Conservation (phyloP, 2,329 filamentous ascomycete genomes). For the Colletotrichum sp. region DNA sequence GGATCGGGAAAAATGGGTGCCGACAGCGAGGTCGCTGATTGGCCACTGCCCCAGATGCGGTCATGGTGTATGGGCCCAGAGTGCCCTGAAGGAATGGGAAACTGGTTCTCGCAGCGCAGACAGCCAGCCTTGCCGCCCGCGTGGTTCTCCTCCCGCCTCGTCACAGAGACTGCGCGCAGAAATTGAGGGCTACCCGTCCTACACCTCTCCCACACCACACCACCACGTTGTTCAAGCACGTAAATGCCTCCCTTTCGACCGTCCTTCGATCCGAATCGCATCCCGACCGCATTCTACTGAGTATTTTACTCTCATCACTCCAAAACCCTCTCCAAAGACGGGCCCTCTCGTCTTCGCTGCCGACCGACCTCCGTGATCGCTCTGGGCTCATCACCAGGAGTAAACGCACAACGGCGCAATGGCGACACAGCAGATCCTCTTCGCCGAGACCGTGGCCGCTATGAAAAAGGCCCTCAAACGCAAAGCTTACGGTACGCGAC, state of each 20-base stretch:
- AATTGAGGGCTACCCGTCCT: conserved; percentile 20
- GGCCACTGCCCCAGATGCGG: neutral
- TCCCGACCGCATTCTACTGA: neutral
- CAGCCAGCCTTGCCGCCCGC: conserved; percentile 21
- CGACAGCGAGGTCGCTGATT: neutral
- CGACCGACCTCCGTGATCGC: conserved; percentile 8
- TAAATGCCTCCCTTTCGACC: conserved; percentile 9
- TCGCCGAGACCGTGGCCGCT: conserved; percentile 69
- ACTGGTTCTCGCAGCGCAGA: neutral
- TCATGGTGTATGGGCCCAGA: neutral
- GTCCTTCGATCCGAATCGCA: neutral
- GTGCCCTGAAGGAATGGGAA: neutral
- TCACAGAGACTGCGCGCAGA: conserved; percentile 22
- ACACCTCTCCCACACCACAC: conserved; percentile 13
- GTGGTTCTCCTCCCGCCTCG: conserved; percentile 22
- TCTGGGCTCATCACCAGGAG: conserved; percentile 4
- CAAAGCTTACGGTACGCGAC: conserved; percentile 61
- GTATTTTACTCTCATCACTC: neutral
- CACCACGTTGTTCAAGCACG: neutral
- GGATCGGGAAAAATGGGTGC: conserved; percentile 7
- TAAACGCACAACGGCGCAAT: conserved; percentile 29
- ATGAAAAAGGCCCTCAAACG: conserved; percentile 73
- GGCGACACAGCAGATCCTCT: conserved; percentile 63
- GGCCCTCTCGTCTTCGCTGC: neutral
- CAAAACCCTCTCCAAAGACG: neutral